phyloP scores from a whole-genome alignment of 1,139 yeast genomes.

The Taphrina confusa region DNA sequence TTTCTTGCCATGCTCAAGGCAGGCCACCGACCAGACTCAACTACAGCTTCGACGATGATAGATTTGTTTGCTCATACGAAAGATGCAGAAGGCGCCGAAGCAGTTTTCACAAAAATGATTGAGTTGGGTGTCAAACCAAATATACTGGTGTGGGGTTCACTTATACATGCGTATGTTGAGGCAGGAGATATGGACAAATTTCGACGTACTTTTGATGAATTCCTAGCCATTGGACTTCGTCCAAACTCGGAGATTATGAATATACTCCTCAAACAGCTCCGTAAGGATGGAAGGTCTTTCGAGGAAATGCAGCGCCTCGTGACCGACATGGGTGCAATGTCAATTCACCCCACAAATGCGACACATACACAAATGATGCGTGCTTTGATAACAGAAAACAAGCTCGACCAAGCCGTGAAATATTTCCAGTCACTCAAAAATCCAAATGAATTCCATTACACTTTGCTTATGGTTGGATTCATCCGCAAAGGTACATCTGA shows the following conservation, averaged over 20 bases:
- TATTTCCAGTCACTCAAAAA: slow-evolving; percentile 6
- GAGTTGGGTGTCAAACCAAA: slow-evolving; percentile 19
- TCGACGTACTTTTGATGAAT: background rate
- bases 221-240: background rate
- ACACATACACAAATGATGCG: slow-evolving; percentile 23
- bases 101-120: slow-evolving; percentile 14
- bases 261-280: slow-evolving; percentile 19
- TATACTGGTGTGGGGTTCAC: slow-evolving; percentile 9
- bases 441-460: slow-evolving; percentile 30
- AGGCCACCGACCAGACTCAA: slow-evolving; percentile 6
- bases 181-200: slow-evolving; percentile 17
- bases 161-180: slow-evolving; percentile 32
- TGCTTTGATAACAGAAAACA: slow-evolving; percentile 5
- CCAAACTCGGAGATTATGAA: slow-evolving; percentile 22
- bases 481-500: background rate
- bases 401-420: slow-evolving; percentile 5
- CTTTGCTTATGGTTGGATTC: slow-evolving; percentile 27
- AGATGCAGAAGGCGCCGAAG: slow-evolving; percentile 24
- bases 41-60: slow-evolving; percentile 23
- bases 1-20: slow-evolving; percentile 8
- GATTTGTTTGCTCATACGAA: slow-evolving; percentile 22
- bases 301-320: slow-evolving; percentile 17
- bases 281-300: slow-evolving; percentile 6
- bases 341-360: slow-evolving; percentile 9
- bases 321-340: slow-evolving; percentile 9